Evolutionary conservation across 805 yeast species (phyloP).

Genomic region (Candida patagonica): DNA sequence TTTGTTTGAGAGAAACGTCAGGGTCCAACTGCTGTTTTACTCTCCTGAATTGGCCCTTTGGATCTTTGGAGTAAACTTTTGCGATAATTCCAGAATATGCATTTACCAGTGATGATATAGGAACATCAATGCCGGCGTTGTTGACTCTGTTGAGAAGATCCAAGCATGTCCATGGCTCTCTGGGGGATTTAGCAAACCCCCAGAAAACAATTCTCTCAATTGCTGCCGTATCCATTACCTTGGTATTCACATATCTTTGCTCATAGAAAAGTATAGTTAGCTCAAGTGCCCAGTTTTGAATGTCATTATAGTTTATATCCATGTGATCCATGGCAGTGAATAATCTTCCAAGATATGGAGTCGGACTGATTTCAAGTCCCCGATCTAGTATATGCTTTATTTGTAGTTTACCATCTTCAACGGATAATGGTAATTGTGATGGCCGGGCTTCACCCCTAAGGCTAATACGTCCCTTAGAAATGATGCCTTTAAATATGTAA

Average conservation of each 20-base stretch:
- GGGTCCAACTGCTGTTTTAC: constrained; percentile 4
- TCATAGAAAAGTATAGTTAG: background rate
- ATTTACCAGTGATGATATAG: background rate
- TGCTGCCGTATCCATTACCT: background rate
- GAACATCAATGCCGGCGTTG: background rate
- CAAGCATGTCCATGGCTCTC: constrained; percentile 1
- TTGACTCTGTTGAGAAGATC: background rate
- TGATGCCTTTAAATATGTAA: background rate
- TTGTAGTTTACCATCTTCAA: background rate
- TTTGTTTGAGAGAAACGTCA: background rate
- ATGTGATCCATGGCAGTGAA: background rate
- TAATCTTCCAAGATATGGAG: background rate
- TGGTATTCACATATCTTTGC: background rate
- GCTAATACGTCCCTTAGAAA: background rate
- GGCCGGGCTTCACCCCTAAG: background rate
- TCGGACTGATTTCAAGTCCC: background rate
- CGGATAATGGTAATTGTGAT: background rate
- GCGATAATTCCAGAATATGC: background rate
- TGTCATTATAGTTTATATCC: background rate
- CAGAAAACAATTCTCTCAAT: constrained; percentile 1
- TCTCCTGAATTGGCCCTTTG: constrained; percentile 1
- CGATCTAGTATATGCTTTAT: background rate
- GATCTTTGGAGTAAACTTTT: background rate
- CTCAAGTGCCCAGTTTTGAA: background rate
- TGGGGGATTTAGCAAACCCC: constrained; percentile 5